These are phyloP conservation scores for Trichoderma sp. DNA, from an alignment of 2,329 filamentous ascomycete genomes.

Conservation along the genomic window DNA sequence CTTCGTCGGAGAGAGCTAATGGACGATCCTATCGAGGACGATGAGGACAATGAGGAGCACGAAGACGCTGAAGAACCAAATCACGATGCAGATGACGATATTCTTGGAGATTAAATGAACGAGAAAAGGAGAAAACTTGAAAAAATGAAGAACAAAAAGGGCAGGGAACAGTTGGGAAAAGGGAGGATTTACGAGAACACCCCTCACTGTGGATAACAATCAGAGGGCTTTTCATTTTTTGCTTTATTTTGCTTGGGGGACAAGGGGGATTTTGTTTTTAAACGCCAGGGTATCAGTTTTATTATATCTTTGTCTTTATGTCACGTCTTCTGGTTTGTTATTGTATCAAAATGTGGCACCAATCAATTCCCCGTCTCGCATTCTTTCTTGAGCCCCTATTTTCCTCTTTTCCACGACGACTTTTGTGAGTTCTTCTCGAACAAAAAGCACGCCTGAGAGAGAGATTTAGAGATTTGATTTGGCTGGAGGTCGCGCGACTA, in stretches of 20 bases:
- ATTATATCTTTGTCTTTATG: constrained; percentile 3
- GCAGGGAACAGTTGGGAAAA: background rate
- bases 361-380: background rate
- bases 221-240: background rate
- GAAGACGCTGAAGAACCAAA: constrained; percentile 36
- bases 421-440: background rate
- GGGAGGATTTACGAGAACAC: background rate
- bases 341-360: background rate
- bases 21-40: constrained; percentile 49
- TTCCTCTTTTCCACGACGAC: background rate
- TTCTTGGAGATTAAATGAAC: constrained; percentile 50
- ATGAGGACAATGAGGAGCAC: constrained; percentile 37
- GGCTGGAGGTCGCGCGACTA: background rate
- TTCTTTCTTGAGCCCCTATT: background rate
- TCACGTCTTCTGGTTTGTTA: background rate
- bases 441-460: background rate
- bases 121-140: constrained; percentile 26
- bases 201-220: constrained; percentile 14
- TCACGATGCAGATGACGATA: constrained; percentile 50
- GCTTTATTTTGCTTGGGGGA: background rate
- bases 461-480: background rate
- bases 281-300: constrained; percentile 22
- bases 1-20: constrained; percentile 58
- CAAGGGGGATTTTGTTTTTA: background rate
- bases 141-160: constrained; percentile 27